Conservation (phyloP, 768 basidiomycete species). For the Trametes maxima region DNA sequence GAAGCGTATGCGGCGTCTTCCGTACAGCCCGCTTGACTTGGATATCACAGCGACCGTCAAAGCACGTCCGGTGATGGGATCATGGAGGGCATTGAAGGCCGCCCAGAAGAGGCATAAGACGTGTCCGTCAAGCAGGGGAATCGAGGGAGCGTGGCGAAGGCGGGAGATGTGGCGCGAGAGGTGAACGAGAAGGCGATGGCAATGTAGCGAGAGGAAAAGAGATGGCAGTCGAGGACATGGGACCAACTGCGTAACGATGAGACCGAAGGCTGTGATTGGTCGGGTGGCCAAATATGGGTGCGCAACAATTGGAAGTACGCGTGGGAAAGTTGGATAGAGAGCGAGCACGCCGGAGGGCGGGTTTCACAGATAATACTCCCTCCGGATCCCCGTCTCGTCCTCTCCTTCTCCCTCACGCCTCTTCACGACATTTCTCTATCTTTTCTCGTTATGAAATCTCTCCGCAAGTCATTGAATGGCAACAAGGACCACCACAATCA, state of each 20-base stretch:
- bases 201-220: neutral
- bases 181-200: neutral
- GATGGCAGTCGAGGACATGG: neutral
- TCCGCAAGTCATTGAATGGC: constrained; percentile 78
- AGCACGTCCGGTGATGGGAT: neutral
- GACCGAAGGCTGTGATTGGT: constrained; percentile 16
- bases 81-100: neutral
- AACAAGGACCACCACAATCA: constrained; percentile 62
- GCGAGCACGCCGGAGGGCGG: neutral
- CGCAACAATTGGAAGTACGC: constrained; percentile 21
- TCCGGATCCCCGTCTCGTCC: constrained; percentile 19
- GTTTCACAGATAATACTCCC: constrained; percentile 28
- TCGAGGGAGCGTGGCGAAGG: neutral
- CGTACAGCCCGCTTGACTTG: neutral
- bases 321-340: constrained; percentile 20
- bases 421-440: constrained; percentile 29
- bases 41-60: neutral
- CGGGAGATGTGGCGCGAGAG: neutral
- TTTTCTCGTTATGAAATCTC: constrained; percentile 66
- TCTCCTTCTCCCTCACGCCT: constrained; percentile 30
- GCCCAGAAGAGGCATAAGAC: neutral
- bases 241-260: constrained; percentile 9
- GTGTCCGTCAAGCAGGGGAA: neutral
- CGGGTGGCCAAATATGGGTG: constrained; percentile 11
- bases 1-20: neutral